Conservation (phyloP, 768 basidiomycete genomes). For the Lentinula sp. region DNA sequence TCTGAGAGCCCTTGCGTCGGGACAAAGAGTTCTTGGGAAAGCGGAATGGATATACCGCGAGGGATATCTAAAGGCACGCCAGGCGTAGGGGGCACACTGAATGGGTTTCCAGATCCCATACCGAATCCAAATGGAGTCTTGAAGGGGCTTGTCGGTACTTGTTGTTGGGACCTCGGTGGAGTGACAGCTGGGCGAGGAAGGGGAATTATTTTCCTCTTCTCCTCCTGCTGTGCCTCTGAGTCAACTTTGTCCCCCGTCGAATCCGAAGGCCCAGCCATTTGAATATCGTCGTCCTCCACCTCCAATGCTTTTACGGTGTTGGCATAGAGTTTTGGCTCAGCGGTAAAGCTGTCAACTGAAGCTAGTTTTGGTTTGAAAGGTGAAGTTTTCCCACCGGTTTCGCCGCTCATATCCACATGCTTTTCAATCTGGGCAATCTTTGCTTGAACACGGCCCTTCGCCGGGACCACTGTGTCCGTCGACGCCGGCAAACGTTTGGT, state of each 20-base stretch:
- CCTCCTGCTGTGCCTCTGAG: neutral
- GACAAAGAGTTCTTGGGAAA: constrained; percentile 41
- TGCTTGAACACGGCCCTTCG: neutral
- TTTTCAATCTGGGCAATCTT: constrained; percentile 9
- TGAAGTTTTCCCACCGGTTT: neutral
- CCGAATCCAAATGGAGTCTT: constrained; percentile 5
- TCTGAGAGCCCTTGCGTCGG: constrained; percentile 44
- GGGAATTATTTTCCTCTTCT: neutral
- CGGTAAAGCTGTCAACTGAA: neutral
- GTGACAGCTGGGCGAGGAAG: constrained; percentile 7
- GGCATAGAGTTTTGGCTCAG: neutral
- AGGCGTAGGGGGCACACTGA: constrained; percentile 2
- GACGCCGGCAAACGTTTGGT: neutral
- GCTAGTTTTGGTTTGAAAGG: neutral
- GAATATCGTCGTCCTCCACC: neutral
- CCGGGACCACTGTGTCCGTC: neutral
- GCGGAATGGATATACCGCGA: constrained; percentile 16
- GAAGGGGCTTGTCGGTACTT: constrained; percentile 10
- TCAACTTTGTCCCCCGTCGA: neutral
- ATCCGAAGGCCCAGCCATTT: neutral
- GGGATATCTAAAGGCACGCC: constrained; percentile 1
- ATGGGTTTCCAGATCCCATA: neutral
- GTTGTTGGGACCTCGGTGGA: constrained; percentile 10
- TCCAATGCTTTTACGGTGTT: neutral
- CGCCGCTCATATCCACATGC: neutral